A percentile compares a stretch with the other conserved stretches of the same genome.
These are phyloP conservation scores for Colletotrichum zoysiae DNA, from an alignment of 2,329 filamentous ascomycete genomes.

Conservation along the genomic window DNA sequence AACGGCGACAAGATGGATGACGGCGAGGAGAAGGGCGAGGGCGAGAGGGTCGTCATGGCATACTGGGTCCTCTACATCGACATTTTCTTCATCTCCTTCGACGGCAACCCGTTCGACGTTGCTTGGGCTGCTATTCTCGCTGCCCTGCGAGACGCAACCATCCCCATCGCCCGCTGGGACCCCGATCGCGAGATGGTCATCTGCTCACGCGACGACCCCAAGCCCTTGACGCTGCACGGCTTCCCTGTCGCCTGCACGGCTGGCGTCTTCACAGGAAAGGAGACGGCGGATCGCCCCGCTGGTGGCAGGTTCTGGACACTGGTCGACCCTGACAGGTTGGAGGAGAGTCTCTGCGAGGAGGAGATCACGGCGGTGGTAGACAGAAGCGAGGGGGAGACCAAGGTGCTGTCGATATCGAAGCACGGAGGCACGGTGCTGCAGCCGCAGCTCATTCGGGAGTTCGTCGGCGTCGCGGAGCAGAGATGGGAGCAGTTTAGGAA, in stretches of 20 bases:
- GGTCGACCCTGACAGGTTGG: conserved; percentile 88
- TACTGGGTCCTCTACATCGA: conserved; percentile 98
- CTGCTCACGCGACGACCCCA: conserved; percentile 73
- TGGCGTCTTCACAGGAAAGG: conserved; percentile 79
- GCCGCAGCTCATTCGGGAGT: conserved; percentile 69
- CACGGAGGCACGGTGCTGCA: conserved; percentile 81
- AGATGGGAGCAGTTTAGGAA: conserved; percentile 71
- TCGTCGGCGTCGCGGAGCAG: conserved; percentile 70
- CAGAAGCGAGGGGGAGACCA: conserved; percentile 62
- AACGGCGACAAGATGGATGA: conserved; percentile 51
- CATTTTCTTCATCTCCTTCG: conserved; percentile 92
- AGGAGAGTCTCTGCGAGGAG: conserved; percentile 88
- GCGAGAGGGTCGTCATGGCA: conserved; percentile 71
- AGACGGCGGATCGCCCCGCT: conserved; percentile 59
- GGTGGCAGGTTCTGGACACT: conserved; percentile 78
- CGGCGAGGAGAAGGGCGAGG: conserved; percentile 46
- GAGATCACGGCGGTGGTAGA: conserved; percentile 87
- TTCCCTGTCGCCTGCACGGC: conserved; percentile 84
- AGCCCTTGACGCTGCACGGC: conserved; percentile 69
- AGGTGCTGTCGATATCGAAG: conserved; percentile 83
- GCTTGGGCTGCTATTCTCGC: conserved; percentile 88
- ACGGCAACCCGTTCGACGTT: conserved; percentile 92
- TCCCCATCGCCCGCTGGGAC: conserved; percentile 88
- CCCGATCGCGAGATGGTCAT: conserved; percentile 82
- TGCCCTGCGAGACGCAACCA: conserved; percentile 80